Conservation (phyloP, 176 grass and related monocot genomes). For the Thalia dealbata region DNA sequence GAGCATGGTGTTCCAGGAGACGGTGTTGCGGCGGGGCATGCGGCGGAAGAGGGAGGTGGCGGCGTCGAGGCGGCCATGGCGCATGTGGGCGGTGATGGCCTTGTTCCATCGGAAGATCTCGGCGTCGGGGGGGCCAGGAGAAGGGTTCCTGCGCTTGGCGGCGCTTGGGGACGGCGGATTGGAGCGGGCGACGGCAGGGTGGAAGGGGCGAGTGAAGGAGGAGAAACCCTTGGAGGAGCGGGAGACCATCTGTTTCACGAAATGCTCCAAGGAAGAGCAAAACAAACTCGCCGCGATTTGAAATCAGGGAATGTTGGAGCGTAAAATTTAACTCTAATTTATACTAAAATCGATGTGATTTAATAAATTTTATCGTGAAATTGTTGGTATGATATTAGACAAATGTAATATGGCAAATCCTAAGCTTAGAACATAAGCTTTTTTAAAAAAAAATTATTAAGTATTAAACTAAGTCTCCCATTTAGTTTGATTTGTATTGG, state of each 20-base stretch:
- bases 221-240: neutral
- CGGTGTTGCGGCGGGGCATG: constrained; percentile 57
- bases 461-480: too few relatives aligned
- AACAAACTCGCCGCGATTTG: too few relatives aligned
- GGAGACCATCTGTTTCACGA: neutral
- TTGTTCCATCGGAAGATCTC: constrained; percentile 71
- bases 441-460: too few relatives aligned
- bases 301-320: too few relatives aligned
- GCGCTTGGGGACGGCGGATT: neutral
- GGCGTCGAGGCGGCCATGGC: constrained; percentile 32
- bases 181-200: neutral
- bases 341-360: too few relatives aligned
- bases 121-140: constrained; percentile 10
- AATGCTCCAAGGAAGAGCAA: neutral
- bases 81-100: constrained; percentile 60
- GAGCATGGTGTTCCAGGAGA: constrained; percentile 87
- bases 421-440: too few relatives aligned
- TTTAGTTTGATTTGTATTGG: too few relatives aligned
- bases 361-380: too few relatives aligned
- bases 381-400: too few relatives aligned
- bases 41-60: constrained; percentile 56
- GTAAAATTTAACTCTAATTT: too few relatives aligned
- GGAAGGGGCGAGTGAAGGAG: neutral
- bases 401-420: too few relatives aligned
- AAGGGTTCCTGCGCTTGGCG: neutral